These are phyloP conservation scores for Cornus suecica DNA, from an alignment of 148 eudicot species.

Conservation along the genomic window DNA sequence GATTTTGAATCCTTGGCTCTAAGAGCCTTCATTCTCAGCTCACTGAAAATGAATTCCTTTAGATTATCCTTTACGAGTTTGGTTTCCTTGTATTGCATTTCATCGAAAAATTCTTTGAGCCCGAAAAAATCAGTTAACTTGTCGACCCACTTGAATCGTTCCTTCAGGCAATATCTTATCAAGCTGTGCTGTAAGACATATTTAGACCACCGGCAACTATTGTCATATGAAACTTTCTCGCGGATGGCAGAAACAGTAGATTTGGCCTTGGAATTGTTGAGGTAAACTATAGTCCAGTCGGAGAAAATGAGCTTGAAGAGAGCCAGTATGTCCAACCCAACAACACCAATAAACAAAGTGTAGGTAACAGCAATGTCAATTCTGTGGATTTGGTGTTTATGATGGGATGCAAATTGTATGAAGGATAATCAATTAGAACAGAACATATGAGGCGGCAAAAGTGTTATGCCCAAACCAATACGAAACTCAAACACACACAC, in stretches of 20 bases:
- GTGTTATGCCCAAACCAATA: no score
- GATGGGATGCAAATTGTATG: neutral
- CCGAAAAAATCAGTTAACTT: neutral
- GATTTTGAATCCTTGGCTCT: neutral
- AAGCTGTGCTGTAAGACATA: neutral
- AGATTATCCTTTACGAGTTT: neutral
- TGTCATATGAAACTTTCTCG: neutral
- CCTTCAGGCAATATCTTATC: slow-evolving; percentile 4
- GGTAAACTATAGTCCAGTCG: slow-evolving; percentile 2
- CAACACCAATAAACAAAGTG: neutral
- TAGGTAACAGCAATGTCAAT: slow-evolving; percentile 1
- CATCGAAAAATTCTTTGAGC: neutral
- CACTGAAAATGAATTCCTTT: neutral
- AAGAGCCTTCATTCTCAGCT: neutral
- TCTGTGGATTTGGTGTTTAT: neutral
- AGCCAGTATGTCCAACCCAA: slow-evolving; percentile 1
- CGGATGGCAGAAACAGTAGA: neutral
- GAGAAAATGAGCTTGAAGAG: slow-evolving; percentile 9
- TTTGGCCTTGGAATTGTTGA: neutral
- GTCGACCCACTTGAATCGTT: neutral
- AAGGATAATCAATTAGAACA: neutral
- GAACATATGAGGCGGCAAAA: no score
- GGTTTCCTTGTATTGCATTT: neutral
- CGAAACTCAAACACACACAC: no score
- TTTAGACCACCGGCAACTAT: neutral